Conservation (phyloP, 495 filamentous ascomycete species). For the Cercophora sp. region DNA sequence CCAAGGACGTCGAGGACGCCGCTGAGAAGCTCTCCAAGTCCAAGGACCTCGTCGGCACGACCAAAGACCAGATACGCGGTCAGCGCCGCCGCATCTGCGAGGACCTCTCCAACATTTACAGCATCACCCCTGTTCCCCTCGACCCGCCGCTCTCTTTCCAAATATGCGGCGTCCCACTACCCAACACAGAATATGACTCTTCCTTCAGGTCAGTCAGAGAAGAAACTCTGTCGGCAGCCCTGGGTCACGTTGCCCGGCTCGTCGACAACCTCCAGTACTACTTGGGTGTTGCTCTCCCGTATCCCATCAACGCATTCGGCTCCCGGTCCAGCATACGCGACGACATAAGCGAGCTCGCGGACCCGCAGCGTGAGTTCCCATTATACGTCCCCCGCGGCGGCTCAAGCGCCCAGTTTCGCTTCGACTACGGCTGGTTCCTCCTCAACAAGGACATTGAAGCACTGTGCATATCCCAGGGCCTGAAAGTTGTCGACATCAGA, state of each 20-base stretch:
- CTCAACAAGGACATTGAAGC: slow-evolving; percentile 92
- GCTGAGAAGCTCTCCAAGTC: slow-evolving; percentile 56
- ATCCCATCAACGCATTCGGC: slow-evolving; percentile 66
- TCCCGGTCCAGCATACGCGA: slow-evolving; percentile 78
- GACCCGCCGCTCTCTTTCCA: slow-evolving; percentile 64
- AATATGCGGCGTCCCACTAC: slow-evolving; percentile 69
- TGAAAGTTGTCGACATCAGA: slow-evolving; percentile 78
- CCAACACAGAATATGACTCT: slow-evolving; percentile 68
- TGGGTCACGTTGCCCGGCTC: slow-evolving; percentile 78
- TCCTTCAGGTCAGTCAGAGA: slow-evolving; percentile 40
- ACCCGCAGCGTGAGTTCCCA: slow-evolving; percentile 67
- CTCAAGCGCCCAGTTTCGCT: slow-evolving; percentile 69
- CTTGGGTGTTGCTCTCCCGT: slow-evolving; percentile 71
- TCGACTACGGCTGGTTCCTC: slow-evolving; percentile 92
- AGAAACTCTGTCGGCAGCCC: slow-evolving; percentile 69
- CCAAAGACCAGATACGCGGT: slow-evolving; percentile 61
- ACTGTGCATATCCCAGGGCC: slow-evolving; percentile 66
- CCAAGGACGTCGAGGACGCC: slow-evolving; percentile 51
- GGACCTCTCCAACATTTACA: slow-evolving; percentile 72
- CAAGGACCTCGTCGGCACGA: slow-evolving; percentile 49
- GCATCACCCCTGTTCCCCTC: slow-evolving; percentile 61
- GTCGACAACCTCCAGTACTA: slow-evolving; percentile 78
- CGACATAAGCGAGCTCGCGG: slow-evolving; percentile 64
- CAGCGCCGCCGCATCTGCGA: slow-evolving; percentile 85
- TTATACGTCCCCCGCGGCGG: slow-evolving; percentile 66